A percentile compares a stretch with the other conserved stretches of the same genome.
phyloP scores from a whole-genome alignment of 768 basidiomycete species.

The Tubosaeta brunneosetosa region DNA sequence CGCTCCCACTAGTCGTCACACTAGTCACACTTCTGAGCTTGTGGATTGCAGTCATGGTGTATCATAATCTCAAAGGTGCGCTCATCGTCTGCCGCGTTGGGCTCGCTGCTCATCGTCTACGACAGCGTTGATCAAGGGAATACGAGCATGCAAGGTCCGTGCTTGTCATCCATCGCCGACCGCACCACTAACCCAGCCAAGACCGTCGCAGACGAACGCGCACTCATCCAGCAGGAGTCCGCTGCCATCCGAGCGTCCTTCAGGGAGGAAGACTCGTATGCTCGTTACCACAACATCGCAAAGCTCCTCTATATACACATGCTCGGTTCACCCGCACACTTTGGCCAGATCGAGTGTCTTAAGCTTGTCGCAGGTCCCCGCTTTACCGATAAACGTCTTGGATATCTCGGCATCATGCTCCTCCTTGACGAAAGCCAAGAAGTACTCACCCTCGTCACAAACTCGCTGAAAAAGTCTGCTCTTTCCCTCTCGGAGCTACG shows the following conservation, averaged over 20 bases:
- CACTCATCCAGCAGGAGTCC: constrained; percentile 94
- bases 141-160: constrained; percentile 90
- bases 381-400: constrained; percentile 93
- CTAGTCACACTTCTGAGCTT: constrained; percentile 16
- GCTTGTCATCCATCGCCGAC: constrained; percentile 12
- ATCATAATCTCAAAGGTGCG: constrained; percentile 83
- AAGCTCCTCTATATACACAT: constrained; percentile 98
- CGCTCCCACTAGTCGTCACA: constrained; percentile 19
- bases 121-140: constrained; percentile 94
- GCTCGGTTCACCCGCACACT: constrained; percentile 98
- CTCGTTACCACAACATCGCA: constrained; percentile 95
- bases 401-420: constrained; percentile 97
- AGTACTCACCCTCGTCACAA: constrained; percentile 94
- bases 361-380: constrained; percentile 93
- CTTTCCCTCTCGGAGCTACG: background rate
- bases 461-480: constrained; percentile 91
- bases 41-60: constrained; percentile 49
- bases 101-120: constrained; percentile 18
- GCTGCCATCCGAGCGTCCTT: constrained; percentile 96
- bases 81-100: background rate
- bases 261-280: constrained; percentile 92
- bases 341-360: constrained; percentile 97
- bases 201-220: constrained; percentile 98
- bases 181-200: constrained; percentile 31
- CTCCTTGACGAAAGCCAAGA: constrained; percentile 97